Conservation (phyloP, 345 rosid genomes). For the Ricinus communis region DNA sequence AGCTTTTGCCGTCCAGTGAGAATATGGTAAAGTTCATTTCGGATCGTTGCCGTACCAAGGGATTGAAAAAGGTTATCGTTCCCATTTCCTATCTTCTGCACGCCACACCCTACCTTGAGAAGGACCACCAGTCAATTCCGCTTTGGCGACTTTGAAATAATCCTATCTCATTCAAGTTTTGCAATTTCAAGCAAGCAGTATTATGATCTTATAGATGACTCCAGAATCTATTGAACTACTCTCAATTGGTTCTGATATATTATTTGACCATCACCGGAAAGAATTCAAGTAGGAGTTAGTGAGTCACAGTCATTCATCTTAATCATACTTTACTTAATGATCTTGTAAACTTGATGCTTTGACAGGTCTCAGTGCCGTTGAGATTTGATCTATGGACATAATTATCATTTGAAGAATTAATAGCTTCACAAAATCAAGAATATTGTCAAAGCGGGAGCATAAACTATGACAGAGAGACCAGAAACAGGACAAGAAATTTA, state of each 20-base stretch:
- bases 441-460: conserved; percentile 4
- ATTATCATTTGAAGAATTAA: conserved; percentile 1
- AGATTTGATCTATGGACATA: background rate
- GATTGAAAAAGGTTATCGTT: no score
- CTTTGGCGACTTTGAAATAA: no score
- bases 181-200: no score
- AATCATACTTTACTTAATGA: no score
- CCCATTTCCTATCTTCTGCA: no score
- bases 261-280: background rate
- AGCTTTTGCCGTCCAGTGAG: background rate
- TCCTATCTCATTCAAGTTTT: no score
- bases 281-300: background rate
- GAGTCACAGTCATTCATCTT: no score
- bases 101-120: no score
- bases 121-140: no score
- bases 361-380: background rate
- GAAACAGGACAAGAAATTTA: background rate
- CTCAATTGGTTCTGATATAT: background rate
- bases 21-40: background rate
- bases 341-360: background rate
- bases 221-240: no score
- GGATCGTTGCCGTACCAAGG: no score
- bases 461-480: background rate
- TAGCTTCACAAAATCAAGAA: background rate
- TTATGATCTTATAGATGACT: no score